Evolutionary conservation across 345 rosid genomes (phyloP), one percentile per base, ranked within the genome.

Genomic region (Syzygium oleosum): DNA sequence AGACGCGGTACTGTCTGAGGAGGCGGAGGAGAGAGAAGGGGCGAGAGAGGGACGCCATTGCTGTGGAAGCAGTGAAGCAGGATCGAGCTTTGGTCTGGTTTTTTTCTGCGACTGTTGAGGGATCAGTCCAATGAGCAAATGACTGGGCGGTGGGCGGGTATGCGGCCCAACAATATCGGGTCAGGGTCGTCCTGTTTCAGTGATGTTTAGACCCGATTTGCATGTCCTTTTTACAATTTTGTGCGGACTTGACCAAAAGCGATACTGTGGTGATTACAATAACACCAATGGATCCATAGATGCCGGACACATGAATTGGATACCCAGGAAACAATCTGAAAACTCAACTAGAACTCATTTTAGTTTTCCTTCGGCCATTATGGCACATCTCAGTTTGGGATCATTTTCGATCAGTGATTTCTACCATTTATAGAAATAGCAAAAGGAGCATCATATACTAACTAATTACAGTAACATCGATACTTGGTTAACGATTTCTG

Each of bases 281-380:
- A 4, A 31, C 79, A 31, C 12, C 22, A 2, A 6, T 31, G 43
- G 43, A 0, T 68, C 23, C 79, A 9, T 1, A 8, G 43, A 17
- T 68, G 79, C 43, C 79, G 1, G 34, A 68, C 79, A 9, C 13
- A 9, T 4, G 3, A 38, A 65, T 34, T 31, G 34, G 46, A 34
- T 17, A 0, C 34, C 73, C 73, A 13, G n/a, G 23, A 17, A 68
- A 17, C 79, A 68, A 38, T 68, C 10, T 17, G 79, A 34, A 23
- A 34, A 68, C 23, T 17, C 25, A 0, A 7, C 12, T 0, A 0
- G 17, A 34, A 68, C 12, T 31, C 79, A 68, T 34, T 0, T 17
- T 17, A 0, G 13, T 16, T 1, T 68, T 68, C 6, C 17, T 8
- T 68, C 0, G 12, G 6, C 43, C 12, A 7, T 14, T 7, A 0